Evolutionary conservation across 164 flowering plant genomes (phyloP).

Genomic region (Chloranthus sessilifolius): DNA sequence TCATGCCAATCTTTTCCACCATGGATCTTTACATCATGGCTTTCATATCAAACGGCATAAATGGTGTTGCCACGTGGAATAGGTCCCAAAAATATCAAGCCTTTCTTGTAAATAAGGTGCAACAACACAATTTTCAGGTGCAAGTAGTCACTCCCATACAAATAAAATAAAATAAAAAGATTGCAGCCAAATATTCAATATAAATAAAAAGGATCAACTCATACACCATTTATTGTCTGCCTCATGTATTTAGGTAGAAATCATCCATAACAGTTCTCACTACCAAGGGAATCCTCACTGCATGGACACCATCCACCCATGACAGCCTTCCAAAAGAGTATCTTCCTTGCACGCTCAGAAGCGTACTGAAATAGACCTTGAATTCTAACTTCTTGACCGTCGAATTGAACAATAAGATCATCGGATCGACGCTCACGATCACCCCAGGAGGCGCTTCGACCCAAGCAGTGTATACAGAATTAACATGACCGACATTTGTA

Average conservation of each 20-base stretch:
- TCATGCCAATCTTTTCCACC: too few species aligned
- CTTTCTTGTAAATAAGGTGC: too few species aligned
- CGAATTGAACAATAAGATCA: constrained; percentile 37
- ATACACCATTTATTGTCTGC: too few species aligned
- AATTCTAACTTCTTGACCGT: constrained; percentile 30
- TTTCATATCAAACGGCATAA: too few species aligned
- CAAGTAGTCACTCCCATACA: too few species aligned
- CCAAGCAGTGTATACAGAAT: constrained; percentile 32
- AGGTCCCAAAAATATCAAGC: too few species aligned
- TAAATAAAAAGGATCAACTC: too few species aligned
- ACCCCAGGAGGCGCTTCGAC: constrained; percentile 45
- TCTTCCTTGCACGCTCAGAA: constrained; percentile 29
- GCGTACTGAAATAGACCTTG: constrained; percentile 27
- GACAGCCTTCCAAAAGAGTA: constrained; percentile 48
- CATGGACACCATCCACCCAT: constrained; percentile 45
- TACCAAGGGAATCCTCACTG: constrained; percentile 41
- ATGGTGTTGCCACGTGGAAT: too few species aligned
- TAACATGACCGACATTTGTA: constrained; percentile 49
- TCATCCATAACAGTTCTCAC: constrained; percentile 31
- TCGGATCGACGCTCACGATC: constrained; percentile 36
- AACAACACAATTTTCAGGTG: too few species aligned
- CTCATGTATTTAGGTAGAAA: constrained; percentile 21
- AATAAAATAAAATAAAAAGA: too few species aligned
- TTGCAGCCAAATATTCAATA: too few species aligned
- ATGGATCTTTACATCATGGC: too few species aligned